Conservation (phyloP, 805 yeast genomes). For the Metschnikowia cerradonensis region DNA sequence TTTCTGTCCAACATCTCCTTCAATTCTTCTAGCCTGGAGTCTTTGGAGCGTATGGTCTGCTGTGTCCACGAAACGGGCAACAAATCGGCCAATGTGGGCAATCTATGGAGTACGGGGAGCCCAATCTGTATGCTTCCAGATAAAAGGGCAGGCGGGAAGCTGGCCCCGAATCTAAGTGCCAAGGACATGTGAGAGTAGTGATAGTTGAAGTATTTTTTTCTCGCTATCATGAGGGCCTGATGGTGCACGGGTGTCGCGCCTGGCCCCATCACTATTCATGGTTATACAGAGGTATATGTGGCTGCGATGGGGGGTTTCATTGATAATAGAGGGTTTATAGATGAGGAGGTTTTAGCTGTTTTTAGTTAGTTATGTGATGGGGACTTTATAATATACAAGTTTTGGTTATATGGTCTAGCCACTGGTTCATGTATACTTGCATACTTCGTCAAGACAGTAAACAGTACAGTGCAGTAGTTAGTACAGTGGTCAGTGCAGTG, state of each 20-base stretch:
- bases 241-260: constrained; percentile 3
- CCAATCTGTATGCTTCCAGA: constrained; percentile 10
- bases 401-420: too few species aligned
- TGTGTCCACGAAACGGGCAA: constrained; percentile 12
- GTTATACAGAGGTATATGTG: too few species aligned
- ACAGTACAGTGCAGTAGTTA: too few species aligned
- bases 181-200: constrained; percentile 19
- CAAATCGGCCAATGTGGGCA: constrained; percentile 13
- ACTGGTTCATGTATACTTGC: too few species aligned
- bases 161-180: constrained; percentile 23
- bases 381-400: too few species aligned
- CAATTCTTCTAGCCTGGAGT: constrained; percentile 33
- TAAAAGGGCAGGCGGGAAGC: constrained; percentile 9
- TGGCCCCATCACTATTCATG: too few species aligned
- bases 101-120: constrained; percentile 13
- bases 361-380: too few species aligned
- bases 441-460: too few species aligned
- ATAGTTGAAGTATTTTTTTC: neutral
- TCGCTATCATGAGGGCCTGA: neutral
- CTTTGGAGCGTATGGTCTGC: constrained; percentile 10
- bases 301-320: too few species aligned
- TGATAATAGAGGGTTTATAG: neutral
- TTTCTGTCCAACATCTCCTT: constrained; percentile 36
- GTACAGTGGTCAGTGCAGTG: too few species aligned
- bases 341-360: too few species aligned